Conservation (phyloP, 2,329 filamentous ascomycete species). For the Ceratocystis harringtonii region DNA sequence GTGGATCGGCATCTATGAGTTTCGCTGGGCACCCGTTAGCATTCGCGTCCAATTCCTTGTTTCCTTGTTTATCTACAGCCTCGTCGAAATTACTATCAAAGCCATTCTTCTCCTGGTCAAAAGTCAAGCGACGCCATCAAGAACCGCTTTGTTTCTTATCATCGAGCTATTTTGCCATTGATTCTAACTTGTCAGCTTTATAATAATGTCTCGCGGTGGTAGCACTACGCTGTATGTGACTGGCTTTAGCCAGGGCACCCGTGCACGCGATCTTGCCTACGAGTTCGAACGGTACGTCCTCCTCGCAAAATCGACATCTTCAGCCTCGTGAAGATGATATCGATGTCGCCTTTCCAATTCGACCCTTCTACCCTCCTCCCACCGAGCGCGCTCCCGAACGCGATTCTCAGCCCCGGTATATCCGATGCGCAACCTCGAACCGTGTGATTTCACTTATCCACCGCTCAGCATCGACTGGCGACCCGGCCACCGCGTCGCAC, state of each 20-base stretch:
- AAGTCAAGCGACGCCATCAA: slow-evolving; percentile 1
- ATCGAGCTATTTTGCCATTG: slow-evolving; percentile 14
- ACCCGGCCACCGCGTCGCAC: slow-evolving; percentile 2
- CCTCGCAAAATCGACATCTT: slow-evolving; percentile 9
- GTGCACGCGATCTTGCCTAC: slow-evolving; percentile 97
- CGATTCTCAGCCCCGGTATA: slow-evolving; percentile 1
- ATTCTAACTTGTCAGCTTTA: slow-evolving; percentile 15
- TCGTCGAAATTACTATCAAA: background rate
- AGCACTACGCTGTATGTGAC: slow-evolving; percentile 95
- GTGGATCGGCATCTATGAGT: background rate
- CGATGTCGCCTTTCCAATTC: slow-evolving; percentile 11
- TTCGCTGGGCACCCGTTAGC: background rate
- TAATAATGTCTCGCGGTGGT: slow-evolving; percentile 64
- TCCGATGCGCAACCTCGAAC: slow-evolving; percentile 3
- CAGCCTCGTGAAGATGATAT: slow-evolving; percentile 8
- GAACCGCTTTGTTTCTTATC: slow-evolving; percentile 4
- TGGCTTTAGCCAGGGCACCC: slow-evolving; percentile 96
- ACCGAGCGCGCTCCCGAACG: background rate
- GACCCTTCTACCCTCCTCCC: slow-evolving; percentile 1
- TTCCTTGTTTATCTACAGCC: slow-evolving; percentile 4
- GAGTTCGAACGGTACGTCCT: slow-evolving; percentile 99
- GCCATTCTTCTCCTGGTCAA: background rate
- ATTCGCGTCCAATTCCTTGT: slow-evolving; percentile 2
- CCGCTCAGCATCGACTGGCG: slow-evolving; percentile 1
- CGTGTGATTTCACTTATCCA: background rate